phyloP scores from a whole-genome alignment of 306 rosid genomes.

The Dalbergia oliveri region DNA sequence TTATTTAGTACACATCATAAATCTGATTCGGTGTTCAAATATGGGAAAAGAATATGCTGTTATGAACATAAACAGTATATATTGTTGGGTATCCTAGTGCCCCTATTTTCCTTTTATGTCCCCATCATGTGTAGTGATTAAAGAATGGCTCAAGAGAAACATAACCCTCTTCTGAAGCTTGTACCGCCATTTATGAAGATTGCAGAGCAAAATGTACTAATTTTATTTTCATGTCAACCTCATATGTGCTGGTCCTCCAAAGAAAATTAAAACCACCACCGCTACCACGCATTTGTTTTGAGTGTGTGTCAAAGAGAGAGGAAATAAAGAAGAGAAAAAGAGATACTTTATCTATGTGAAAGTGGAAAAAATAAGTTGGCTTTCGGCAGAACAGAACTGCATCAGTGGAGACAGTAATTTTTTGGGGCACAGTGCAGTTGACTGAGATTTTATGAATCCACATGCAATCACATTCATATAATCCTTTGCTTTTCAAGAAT shows the following conservation, averaged over 20 bases:
- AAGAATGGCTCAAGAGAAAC: neutral
- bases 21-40: constrained; percentile 18
- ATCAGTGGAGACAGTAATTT: constrained; percentile 37
- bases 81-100: constrained; percentile 9
- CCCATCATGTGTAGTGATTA: constrained; percentile 30
- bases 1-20: neutral
- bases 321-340: no score
- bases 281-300: no score
- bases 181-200: neutral
- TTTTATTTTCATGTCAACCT: neutral
- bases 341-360: no score
- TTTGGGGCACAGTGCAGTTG: constrained; percentile 60
- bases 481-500: constrained; percentile 53
- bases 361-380: neutral
- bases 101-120: constrained; percentile 24
- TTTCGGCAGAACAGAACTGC: neutral
- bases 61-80: constrained; percentile 32
- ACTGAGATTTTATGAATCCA: constrained; percentile 64
- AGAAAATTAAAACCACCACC: neutral
- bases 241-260: neutral
- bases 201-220: neutral
- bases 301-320: no score
- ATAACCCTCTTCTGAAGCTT: neutral
- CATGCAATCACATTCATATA: constrained; percentile 69
- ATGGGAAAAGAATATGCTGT: constrained; percentile 23